phyloP scores from a whole-genome alignment of 805 yeast genomes.

The Candida caryicola region DNA sequence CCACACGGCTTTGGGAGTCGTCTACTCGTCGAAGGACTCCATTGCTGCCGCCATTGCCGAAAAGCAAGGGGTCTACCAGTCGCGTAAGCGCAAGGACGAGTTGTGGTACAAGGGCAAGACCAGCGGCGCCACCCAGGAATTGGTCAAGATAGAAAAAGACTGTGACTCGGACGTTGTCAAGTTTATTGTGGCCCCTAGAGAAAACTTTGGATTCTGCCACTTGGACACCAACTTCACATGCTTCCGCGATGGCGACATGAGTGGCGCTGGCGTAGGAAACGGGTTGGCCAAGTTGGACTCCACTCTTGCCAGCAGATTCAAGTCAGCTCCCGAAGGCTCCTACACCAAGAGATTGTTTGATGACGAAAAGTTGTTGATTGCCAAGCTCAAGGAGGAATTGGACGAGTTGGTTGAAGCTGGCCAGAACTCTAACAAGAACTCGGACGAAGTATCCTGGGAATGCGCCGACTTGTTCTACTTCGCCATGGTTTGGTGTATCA shows the following conservation, averaged over 20 bases:
- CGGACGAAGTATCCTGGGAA: slow-evolving; percentile 81
- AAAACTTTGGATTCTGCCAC: slow-evolving; percentile 92
- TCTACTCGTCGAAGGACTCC: slow-evolving; percentile 83
- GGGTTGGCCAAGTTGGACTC: slow-evolving; percentile 72
- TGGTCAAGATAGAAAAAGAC: slow-evolving; percentile 67
- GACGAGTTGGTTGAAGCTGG: slow-evolving; percentile 91
- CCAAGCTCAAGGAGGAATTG: slow-evolving; percentile 93
- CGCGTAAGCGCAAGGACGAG: slow-evolving; percentile 74
- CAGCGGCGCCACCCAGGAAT: slow-evolving; percentile 90
- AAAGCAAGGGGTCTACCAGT: slow-evolving; percentile 87
- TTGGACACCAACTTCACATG: slow-evolving; percentile 70
- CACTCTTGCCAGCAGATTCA: slow-evolving; percentile 59
- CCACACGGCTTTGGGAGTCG: slow-evolving; percentile 69
- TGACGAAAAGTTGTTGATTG: slow-evolving; percentile 71
- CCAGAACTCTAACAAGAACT: slow-evolving; percentile 28
- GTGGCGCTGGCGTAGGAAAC: slow-evolving; percentile 45
- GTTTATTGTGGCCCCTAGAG: slow-evolving; percentile 74
- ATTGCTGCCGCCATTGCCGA: slow-evolving; percentile 78
- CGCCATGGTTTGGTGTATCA: slow-evolving; percentile 51
- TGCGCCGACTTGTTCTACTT: slow-evolving; percentile 83
- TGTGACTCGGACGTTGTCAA: slow-evolving; percentile 92
- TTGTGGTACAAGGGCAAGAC: slow-evolving; percentile 96
- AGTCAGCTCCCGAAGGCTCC: slow-evolving; percentile 85
- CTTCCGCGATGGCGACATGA: slow-evolving; percentile 49
- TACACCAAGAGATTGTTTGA: slow-evolving; percentile 85